Evolutionary conservation across 2,329 filamentous ascomycete genomes (phyloP), one percentile per base, ranked within the genome.

Genomic region (Claviceps spartinae): DNA sequence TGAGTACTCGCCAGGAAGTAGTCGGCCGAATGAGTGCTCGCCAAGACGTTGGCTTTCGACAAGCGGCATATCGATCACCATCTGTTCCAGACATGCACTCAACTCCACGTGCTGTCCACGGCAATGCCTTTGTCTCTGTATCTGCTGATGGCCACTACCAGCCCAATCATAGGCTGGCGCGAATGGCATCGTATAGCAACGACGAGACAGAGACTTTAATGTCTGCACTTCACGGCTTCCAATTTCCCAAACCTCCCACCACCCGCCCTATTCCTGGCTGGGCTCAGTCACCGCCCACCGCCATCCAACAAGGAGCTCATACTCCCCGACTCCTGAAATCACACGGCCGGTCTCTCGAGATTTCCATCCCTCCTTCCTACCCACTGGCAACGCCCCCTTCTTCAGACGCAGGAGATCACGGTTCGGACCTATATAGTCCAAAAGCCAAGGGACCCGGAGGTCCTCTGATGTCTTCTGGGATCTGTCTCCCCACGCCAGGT

Each of bases 11-110:
- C 47, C 73, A 79, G 47, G 76, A 76, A 59, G 58, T 66, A 59
- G 58, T 66, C 18, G 30, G 68, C 51, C 71, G 75, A 30, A 81
- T 81, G 78, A 65, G 71, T 45, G 77, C 78, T n/a, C 71, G 78
- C 48, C 73, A 79, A 47, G 76, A 76, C 59, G 58, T 66, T n/a
- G 62, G 63, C 36, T 56, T 61, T 18, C 61, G 63, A 36, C 62
- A 66, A 46, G 57, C 61, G 24, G 48, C 57, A 37, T 54, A 57
- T 42, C 61, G 64, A 50, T 63, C 63, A 36, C 64, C 62, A 47
- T 65, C 61, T 36, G 56, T 62, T 9, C 60, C 57, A 2, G 52
- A 59, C 49, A 49, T 56, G 44, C 47, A 45, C 44, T 16, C 54
- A 50, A 20, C 54, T 48, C 51, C 47, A 34, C 49, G 54, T 53